Evolutionary conservation across 345 rosid genomes (phyloP), one percentile per base, ranked within the genome.

Genomic region (Trapa incisa): DNA sequence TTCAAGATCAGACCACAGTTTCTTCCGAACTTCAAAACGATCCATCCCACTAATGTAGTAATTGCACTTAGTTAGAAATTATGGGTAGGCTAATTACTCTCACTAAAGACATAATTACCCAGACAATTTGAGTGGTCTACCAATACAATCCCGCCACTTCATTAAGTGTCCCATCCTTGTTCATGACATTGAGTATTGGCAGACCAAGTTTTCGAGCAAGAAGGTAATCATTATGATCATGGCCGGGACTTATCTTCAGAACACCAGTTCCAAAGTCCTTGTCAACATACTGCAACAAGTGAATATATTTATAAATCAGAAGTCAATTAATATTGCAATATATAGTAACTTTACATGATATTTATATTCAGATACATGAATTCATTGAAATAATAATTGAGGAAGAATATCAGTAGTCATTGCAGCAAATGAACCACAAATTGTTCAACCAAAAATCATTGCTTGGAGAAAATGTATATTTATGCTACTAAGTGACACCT

Each of bases 191-290:
- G 77, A 93, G 87, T 70, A 93, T 89, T 35, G 98, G 98, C 67
- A 93, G 96, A 72, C 98, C 98, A 67, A 88, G 84, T 85, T 90
- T 93, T 75, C 96, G 85, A 70, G 98, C 98, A 65, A 93, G 92
- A 80, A 88, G 84, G 73, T 93, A 93, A 79, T 93, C 98, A 65
- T 85, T 93, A 74, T 93, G 98, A 84, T 93, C 97, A 70, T 93
- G 98, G 63, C 97, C 98, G 38, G 98, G 98, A 73, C 98, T 93
- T 86, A 93, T 89, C 87, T 93, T 93, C 81, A 93, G 83, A 53
- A 88, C 97, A 68, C 98, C 98, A 67, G 98, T 93, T 78, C 98
- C 98, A 79, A 93, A 90, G 68, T 93, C 98, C 82, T 87, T 90
- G 79, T 93, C 98, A 73, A 93, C 98, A 78, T 84, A 79, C 98